A percentile compares a stretch with the other conserved stretches of the same genome.
Conservation (phyloP, 2,329 filamentous ascomycete genomes). For the Graphiopsis chlorocephala region DNA sequence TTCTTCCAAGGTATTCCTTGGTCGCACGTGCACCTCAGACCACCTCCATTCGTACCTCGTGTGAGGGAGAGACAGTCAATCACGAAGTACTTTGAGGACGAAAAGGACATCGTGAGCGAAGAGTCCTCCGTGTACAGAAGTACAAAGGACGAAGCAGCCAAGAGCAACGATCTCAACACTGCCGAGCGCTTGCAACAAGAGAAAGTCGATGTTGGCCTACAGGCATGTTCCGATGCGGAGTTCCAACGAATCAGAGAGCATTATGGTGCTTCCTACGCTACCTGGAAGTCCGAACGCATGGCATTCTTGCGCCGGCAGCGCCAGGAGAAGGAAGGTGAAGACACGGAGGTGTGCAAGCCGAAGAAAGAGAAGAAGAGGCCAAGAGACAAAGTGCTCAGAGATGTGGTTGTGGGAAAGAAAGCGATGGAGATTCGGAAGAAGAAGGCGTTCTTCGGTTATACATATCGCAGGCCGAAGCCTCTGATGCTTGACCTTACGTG, state of each 20-base stretch:
- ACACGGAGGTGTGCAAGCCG: conserved; percentile 8
- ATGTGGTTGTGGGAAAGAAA: conserved; percentile 61
- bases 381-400: conserved; percentile 79
- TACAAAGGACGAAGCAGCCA: conserved; percentile 20
- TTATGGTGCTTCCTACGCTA: conserved; percentile 29
- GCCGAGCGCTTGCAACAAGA: conserved; percentile 26
- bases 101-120: conserved; percentile 60
- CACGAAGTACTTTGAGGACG: conserved; percentile 88
- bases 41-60: conserved; percentile 76
- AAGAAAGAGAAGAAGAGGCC: conserved; percentile 72
- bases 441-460: conserved; percentile 86
- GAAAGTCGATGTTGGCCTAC: conserved; percentile 31
- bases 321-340: neutral
- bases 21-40: conserved; percentile 67
- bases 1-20: conserved; percentile 82
- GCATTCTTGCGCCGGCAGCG: conserved; percentile 1
- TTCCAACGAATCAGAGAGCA: conserved; percentile 33
- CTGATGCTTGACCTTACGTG: conserved; percentile 21
- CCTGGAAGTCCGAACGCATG: conserved; percentile 29
- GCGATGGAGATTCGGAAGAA: conserved; percentile 80
- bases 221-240: conserved; percentile 29
- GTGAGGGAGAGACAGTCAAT: conserved; percentile 53
- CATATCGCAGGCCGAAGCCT: conserved; percentile 58
- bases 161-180: conserved; percentile 13
- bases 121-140: conserved; percentile 28